Evolutionary conservation across 306 rosid genomes (phyloP), one percentile per base, ranked within the genome.

Genomic region (Hippophae tibetana): DNA sequence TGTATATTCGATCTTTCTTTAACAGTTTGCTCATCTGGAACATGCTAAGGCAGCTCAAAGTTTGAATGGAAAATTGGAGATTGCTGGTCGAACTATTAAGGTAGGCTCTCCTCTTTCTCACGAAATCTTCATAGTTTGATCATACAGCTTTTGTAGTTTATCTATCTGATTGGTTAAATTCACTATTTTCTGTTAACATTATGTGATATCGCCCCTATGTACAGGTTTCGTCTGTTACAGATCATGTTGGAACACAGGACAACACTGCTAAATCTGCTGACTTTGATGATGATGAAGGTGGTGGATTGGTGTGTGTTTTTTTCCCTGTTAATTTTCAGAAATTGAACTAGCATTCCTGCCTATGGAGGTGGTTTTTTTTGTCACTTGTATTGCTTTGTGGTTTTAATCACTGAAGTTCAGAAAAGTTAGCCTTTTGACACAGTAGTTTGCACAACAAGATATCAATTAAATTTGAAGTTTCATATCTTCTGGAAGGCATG

Each of bases 21-120:
- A 12, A 68, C 79, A 93, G 99, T 93, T 93, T 86, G 79, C 97
- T 64, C 89, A 93, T 61, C 85, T 93, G 52, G 99, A 93, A 72
- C 94, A 88, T 82, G 90, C 97, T 52, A 93, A 88, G 71, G 90
- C 97, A 56, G 97, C 99, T 52, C 95, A 85, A 75, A 86, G 95
- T 78, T 86, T 88, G 76, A 93, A 93, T 70, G 99, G 99, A 59
- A 88, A 86, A 70, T 71, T 93, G 74, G 97, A 86, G 64, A 84
- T 93, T 71, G 99, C 97, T 64, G 95, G 97, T 68, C 83, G 99
- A 74, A 82, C 82, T 47, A 81, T 93, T 65, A 93, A 93, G 94
- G 97, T 87, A 66, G 53, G 47, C 23, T 66, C 40, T 71, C 47
- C 51, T 49, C 5, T 73, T 42, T 42, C 45, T 26, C 18, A 6